Evolutionary conservation across 2,329 filamentous ascomycete genomes (phyloP).

Genomic region (Hymenoscyphus repandus): DNA sequence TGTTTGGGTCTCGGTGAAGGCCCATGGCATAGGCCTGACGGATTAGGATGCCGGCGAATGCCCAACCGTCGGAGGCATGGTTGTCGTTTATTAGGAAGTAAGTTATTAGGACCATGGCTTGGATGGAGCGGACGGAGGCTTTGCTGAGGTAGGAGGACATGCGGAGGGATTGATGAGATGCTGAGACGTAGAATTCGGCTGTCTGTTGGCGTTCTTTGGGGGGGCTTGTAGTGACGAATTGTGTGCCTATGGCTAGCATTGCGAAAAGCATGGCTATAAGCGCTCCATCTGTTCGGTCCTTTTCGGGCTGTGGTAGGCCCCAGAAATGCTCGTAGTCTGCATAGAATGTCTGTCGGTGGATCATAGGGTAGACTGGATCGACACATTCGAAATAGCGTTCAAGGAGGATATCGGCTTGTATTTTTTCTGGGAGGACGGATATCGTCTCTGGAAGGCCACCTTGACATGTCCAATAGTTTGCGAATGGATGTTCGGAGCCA

Average conservation of each 20-base stretch:
- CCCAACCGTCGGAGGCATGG: slow-evolving; percentile 77
- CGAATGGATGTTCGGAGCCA: slow-evolving; percentile 71
- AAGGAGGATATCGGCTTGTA: slow-evolving; percentile 67
- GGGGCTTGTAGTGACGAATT: slow-evolving; percentile 59
- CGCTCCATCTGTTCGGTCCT: slow-evolving; percentile 57
- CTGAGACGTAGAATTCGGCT: slow-evolving; percentile 76
- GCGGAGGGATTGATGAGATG: slow-evolving; percentile 70
- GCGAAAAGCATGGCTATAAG: slow-evolving; percentile 70
- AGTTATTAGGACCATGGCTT: slow-evolving; percentile 76
- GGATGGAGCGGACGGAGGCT: slow-evolving; percentile 66
- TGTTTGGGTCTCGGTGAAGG: slow-evolving; percentile 72
- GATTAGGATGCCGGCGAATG: slow-evolving; percentile 72
- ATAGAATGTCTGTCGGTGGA: slow-evolving; percentile 70
- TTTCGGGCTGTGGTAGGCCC: slow-evolving; percentile 54
- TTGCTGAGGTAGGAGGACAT: slow-evolving; percentile 73
- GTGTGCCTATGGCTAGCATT: slow-evolving; percentile 72
- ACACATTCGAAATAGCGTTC: slow-evolving; percentile 63
- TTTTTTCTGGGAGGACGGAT: slow-evolving; percentile 67
- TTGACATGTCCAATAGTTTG: slow-evolving; percentile 79
- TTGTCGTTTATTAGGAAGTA: slow-evolving; percentile 87
- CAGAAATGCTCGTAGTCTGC: slow-evolving; percentile 76
- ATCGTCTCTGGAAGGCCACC: slow-evolving; percentile 72
- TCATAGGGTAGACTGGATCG: slow-evolving; percentile 76
- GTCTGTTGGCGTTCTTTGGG: slow-evolving; percentile 64
- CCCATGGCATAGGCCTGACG: slow-evolving; percentile 79